phyloP scores from a whole-genome alignment of 75 land plant genomes.

The Larix kaempferi region DNA sequence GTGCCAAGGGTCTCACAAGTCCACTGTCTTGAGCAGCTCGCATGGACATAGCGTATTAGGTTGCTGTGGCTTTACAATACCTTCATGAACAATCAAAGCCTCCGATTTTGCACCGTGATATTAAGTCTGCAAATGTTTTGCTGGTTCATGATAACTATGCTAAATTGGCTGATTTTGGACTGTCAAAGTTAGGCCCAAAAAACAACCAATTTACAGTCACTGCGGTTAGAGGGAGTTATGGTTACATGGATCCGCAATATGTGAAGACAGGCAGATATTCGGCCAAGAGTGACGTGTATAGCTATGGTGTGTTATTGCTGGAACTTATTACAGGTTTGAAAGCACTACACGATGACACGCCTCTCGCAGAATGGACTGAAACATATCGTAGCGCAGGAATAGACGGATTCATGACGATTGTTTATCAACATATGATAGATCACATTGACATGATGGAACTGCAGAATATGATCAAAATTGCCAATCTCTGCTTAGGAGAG shows the following conservation, averaged over 20 bases:
- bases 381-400: constrained; percentile 8
- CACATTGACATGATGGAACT: constrained; percentile 13
- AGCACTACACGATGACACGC: constrained; percentile 16
- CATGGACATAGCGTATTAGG: constrained; percentile 23
- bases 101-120: constrained; percentile 27
- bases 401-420: constrained; percentile 4
- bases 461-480: constrained; percentile 11
- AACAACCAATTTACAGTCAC: neutral
- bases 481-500: constrained; percentile 9
- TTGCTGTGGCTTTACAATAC: constrained; percentile 26
- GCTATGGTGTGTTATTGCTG: constrained; percentile 32
- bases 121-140: constrained; percentile 40
- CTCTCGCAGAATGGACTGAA: constrained; percentile 24
- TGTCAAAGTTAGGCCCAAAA: constrained; percentile 33
- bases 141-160: constrained; percentile 30
- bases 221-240: constrained; percentile 17
- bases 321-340: constrained; percentile 30
- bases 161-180: constrained; percentile 58
- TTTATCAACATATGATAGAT: constrained; percentile 20
- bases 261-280: constrained; percentile 19
- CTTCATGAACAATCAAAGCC: constrained; percentile 28
- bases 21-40: constrained; percentile 22
- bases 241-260: constrained; percentile 23
- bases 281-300: constrained; percentile 33
- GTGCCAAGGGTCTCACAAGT: constrained; percentile 11